Conservation (phyloP, 768 basidiomycete species). For the Phanerodontia chrysosporium region DNA sequence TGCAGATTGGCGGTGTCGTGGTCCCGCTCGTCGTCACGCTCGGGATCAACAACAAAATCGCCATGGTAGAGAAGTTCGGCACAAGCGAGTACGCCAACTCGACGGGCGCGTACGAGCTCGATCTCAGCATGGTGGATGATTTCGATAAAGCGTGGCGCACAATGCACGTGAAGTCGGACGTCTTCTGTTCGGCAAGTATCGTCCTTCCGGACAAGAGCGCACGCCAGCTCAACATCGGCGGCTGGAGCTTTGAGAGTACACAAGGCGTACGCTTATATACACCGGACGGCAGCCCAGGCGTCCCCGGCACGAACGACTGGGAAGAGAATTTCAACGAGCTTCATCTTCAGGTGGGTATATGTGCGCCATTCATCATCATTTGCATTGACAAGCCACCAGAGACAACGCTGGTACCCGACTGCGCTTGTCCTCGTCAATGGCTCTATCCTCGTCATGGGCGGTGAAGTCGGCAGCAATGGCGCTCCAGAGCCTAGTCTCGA, state of each 20-base stretch:
- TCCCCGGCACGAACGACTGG: conserved; percentile 77
- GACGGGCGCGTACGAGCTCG: conserved; percentile 78
- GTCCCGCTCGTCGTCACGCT: conserved; percentile 73
- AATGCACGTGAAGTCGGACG: conserved; percentile 74
- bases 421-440: conserved; percentile 71
- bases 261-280: conserved; percentile 71
- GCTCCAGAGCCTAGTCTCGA: conserved; percentile 65
- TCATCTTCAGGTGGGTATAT: conserved; percentile 48
- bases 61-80: conserved; percentile 72
- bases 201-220: conserved; percentile 72
- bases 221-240: conserved; percentile 62
- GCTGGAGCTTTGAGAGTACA: conserved; percentile 70
- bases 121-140: conserved; percentile 48
- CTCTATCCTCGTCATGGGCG: conserved; percentile 68
- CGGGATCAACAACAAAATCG: conserved; percentile 78
- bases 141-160: conserved; percentile 56
- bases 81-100: conserved; percentile 59
- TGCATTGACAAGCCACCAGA: conserved; percentile 27
- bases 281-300: conserved; percentile 62
- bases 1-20: conserved; percentile 51
- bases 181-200: conserved; percentile 74
- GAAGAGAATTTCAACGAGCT: conserved; percentile 62
- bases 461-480: conserved; percentile 69
- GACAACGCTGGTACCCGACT: conserved; percentile 69
- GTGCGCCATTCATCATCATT: not conserved